These are phyloP conservation scores for Syncephalis fuscata DNA, from an alignment of 371 early-diverging fungal species.

Conservation along the genomic window DNA sequence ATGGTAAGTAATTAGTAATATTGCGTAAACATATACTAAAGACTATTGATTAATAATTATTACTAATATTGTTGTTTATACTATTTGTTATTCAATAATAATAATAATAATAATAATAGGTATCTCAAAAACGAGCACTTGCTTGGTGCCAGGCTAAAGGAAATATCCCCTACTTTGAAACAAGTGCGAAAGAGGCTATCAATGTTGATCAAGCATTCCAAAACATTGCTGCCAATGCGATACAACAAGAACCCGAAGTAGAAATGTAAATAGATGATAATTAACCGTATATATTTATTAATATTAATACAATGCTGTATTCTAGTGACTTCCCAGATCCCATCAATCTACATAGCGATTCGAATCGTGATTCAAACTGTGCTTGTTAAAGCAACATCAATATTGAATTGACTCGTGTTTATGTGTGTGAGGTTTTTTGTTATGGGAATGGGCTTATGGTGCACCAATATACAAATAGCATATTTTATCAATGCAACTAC, in stretches of 20 bases:
- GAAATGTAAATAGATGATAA: constrained; percentile 38
- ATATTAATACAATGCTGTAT: constrained; percentile 1
- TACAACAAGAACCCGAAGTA: constrained; percentile 81
- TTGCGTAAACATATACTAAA: too few species aligned
- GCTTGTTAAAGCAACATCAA: too few species aligned
- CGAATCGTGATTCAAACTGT: constrained; percentile 38
- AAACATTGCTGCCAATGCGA: constrained; percentile 84
- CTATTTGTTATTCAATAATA: too few species aligned
- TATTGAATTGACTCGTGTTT: too few species aligned
- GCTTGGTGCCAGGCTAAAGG: constrained; percentile 93
- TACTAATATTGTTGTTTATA: too few species aligned
- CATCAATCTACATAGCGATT: constrained; percentile 68
- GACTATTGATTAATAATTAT: neutral
- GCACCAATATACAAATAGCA: too few species aligned
- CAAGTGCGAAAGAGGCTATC: constrained; percentile 91
- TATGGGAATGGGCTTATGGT: too few species aligned
- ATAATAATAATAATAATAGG: too few species aligned
- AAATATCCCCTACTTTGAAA: constrained; percentile 92
- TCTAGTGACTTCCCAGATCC: constrained; percentile 84
- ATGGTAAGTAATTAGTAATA: constrained; percentile 60
- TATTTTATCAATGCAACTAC: too few species aligned
- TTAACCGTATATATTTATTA: neutral
- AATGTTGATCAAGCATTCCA: constrained; percentile 95
- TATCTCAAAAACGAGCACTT: constrained; percentile 86
- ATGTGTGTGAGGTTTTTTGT: too few species aligned